Evolutionary conservation across 495 filamentous ascomycete genomes (phyloP).

Genomic region (Lasiosphaeris hirsuta): DNA sequence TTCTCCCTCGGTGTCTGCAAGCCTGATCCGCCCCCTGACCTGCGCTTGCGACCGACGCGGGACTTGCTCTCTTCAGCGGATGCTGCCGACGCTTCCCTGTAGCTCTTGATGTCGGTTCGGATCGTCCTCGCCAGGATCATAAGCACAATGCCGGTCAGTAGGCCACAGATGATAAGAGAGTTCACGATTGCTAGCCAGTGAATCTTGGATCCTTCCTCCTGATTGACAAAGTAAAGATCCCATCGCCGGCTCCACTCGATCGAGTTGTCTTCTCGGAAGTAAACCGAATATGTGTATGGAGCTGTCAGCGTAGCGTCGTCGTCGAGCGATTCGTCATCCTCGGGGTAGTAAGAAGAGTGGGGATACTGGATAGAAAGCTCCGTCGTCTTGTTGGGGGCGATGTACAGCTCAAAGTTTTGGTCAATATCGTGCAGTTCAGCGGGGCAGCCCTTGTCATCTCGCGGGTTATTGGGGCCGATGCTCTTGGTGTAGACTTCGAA

Average conservation of each 20-base stretch:
- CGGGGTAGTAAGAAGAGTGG: slow-evolving; percentile 55
- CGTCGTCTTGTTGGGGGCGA: slow-evolving; percentile 57
- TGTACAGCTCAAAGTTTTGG: slow-evolving; percentile 63
- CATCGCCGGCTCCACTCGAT: slow-evolving; percentile 86
- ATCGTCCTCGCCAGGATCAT: slow-evolving; percentile 85
- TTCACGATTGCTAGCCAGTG: slow-evolving; percentile 95
- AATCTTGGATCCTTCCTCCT: slow-evolving; percentile 77
- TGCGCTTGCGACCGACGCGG: slow-evolving; percentile 41
- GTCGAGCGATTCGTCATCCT: slow-evolving; percentile 50
- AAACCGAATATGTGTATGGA: slow-evolving; percentile 90
- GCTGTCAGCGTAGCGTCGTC: slow-evolving; percentile 71
- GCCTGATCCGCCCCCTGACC: slow-evolving; percentile 25
- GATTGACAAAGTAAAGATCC: slow-evolving; percentile 92
- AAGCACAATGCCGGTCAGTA: slow-evolving; percentile 78
- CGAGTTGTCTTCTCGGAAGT: slow-evolving; percentile 79
- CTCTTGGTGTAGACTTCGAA: slow-evolving; percentile 95
- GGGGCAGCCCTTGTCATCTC: slow-evolving; percentile 60
- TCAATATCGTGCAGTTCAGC: slow-evolving; percentile 58
- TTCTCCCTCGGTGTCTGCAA: slow-evolving; percentile 52
- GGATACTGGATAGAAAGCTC: slow-evolving; percentile 49
- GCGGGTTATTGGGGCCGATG: slow-evolving; percentile 59
- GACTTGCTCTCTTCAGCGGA: slow-evolving; percentile 65
- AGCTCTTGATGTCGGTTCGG: slow-evolving; percentile 72
- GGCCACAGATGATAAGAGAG: slow-evolving; percentile 79
- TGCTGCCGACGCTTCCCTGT: slow-evolving; percentile 54